phyloP scores from a whole-genome alignment of 352 stramenopile genomes.

The Globisporangium spinosum region DNA sequence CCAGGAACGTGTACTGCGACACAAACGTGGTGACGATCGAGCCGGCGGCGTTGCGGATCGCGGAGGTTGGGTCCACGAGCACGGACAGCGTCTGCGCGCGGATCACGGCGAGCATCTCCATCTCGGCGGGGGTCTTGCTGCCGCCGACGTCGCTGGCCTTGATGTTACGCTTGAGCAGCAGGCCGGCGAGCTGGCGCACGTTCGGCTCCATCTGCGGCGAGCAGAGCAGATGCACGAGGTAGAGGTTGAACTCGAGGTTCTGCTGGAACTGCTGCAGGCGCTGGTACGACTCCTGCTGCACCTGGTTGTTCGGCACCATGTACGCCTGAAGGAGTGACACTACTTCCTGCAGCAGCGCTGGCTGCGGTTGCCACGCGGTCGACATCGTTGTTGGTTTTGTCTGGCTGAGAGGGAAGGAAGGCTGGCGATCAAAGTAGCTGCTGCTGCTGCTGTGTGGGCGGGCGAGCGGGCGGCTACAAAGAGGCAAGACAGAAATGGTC shows the following conservation, averaged over 20 bases:
- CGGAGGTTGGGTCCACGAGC: conserved; percentile 48
- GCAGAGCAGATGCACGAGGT: conserved; percentile 84
- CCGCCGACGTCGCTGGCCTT: conserved; percentile 66
- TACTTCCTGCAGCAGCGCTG: conserved; percentile 68
- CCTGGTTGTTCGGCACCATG: conserved; percentile 82
- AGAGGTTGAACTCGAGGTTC: conserved; percentile 88
- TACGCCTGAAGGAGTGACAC: conserved; percentile 76
- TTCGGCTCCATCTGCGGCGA: conserved; percentile 47
- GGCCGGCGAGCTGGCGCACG: conserved; percentile 71
- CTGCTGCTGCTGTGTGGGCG: background rate
- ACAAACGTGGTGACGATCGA: conserved; percentile 86
- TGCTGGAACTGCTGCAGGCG: conserved; percentile 85
- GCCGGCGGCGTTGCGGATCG: conserved; percentile 78
- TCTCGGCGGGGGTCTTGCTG: conserved; percentile 46
- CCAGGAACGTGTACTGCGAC: conserved; percentile 83
- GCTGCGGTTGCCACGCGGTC: conserved; percentile 73
- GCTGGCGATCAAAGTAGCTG: background rate
- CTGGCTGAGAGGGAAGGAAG: background rate
- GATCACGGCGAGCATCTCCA: conserved; percentile 79
- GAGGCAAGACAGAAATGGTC: background rate
- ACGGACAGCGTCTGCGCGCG: conserved; percentile 71
- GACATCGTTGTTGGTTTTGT: conserved; percentile 22
- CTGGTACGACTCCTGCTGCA: conserved; percentile 80
- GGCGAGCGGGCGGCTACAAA: background rate
- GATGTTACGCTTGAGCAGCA: conserved; percentile 87